These are phyloP conservation scores for Loxodes magnus DNA, from an alignment of 73 alveolate genomes.

Conservation along the genomic window DNA sequence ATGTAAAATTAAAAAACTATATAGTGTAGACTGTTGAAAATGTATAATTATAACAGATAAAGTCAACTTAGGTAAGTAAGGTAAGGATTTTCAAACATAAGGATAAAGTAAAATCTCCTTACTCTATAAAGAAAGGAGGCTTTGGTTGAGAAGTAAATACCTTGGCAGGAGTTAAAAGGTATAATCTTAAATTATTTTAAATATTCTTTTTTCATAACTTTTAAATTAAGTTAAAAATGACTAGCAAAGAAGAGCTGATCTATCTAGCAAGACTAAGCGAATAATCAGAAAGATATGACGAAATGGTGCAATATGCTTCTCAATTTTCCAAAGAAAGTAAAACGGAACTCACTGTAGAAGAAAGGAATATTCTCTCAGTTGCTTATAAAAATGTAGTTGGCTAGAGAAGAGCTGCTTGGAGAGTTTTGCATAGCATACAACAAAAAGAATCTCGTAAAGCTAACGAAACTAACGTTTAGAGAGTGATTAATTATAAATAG, in stretches of 20 bases:
- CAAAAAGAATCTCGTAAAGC: constrained; percentile 34
- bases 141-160: no score
- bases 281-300: constrained; percentile 49
- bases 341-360: constrained; percentile 44
- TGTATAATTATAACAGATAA: no score
- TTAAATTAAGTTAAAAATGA: no score
- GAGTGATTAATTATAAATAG: background rate
- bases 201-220: no score
- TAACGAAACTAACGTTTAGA: constrained; percentile 1
- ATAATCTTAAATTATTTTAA: no score
- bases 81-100: no score
- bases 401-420: constrained; percentile 38
- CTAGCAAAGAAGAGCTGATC: constrained; percentile 35
- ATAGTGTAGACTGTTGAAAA: no score
- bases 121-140: no score
- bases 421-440: constrained; percentile 31
- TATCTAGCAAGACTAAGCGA: constrained; percentile 53
- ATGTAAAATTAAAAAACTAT: no score
- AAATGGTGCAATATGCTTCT: constrained; percentile 43
- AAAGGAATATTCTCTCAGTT: constrained; percentile 42
- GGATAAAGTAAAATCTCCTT: no score
- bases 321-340: constrained; percentile 16
- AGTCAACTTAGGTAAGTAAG: no score
- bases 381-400: constrained; percentile 42
- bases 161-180: no score